Evolutionary conservation across 208 protist species (phyloP).

Genomic region (Balamuthia mandrillaris): DNA sequence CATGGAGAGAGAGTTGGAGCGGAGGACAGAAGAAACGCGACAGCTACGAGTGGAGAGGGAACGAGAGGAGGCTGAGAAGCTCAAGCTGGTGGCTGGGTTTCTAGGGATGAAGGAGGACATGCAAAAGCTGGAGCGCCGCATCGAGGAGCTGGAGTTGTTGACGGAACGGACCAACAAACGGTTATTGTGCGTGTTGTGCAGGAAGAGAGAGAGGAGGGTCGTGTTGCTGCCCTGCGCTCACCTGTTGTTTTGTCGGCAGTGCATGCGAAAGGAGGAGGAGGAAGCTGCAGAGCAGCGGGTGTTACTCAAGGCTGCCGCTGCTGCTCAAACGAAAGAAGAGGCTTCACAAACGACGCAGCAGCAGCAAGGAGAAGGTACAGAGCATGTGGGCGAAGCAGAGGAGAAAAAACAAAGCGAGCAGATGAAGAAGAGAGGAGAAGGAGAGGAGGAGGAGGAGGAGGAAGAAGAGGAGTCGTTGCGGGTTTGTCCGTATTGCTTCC

Average conservation of each 20-base stretch:
- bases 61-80: not conserved
- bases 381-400: too few species aligned
- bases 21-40: not conserved
- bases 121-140: not conserved
- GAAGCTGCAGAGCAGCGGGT: too few species aligned
- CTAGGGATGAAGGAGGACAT: not conserved
- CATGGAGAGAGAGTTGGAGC: conserved; percentile 5
- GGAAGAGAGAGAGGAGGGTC: not conserved
- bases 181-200: not conserved
- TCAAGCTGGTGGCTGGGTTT: not conserved
- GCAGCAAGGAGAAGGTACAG: too few species aligned
- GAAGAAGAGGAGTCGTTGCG: too few species aligned
- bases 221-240: not conserved
- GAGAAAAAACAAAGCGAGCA: too few species aligned
- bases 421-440: too few species aligned
- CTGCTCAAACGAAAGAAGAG: too few species aligned
- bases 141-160: not conserved
- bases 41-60: not conserved
- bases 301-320: too few species aligned
- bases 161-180: not conserved
- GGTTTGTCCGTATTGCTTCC: too few species aligned
- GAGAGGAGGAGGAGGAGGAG: too few species aligned
- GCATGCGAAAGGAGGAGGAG: too few species aligned
- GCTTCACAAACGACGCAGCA: too few species aligned
- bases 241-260: not conserved